Evolutionary conservation across 441 rosid species (phyloP), one percentile per base, ranked within the genome.

Genomic region (Breynia disticha): DNA sequence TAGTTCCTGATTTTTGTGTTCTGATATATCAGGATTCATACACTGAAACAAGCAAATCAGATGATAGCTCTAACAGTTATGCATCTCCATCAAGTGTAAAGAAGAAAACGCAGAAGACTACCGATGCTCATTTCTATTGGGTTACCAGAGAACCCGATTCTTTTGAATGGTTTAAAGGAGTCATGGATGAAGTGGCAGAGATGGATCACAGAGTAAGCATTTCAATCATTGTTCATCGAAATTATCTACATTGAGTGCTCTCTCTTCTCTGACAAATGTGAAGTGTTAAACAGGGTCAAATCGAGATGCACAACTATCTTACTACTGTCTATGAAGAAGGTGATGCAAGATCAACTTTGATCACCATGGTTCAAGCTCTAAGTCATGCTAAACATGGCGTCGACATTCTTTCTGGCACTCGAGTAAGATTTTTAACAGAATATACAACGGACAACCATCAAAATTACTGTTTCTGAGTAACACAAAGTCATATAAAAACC

Each of bases 111-210:
- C 67, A 69, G 13, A 69, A 79, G 46, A 76, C 71, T 16, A 86
- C 90, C 6, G 66, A 75, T 69, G 94, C 96, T 12, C 82, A 87
- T 61, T 87, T 87, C 65, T 87, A 87, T n/a, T 87, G 96, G 96
- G 96, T 87, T 54, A 87, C 96, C 6, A 65, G 94, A 46, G 96
- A 87, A 67, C 96, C 84, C 60, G 90, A 90, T 16, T 87, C 96
- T 15, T 82, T 87, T 51, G 96, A 87, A 57, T 87, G 96, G 96
- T 87, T 87, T 64, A 82, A 64, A 65, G 83, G 86, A 2, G 82
- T 82, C 38, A 87, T 87, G 96, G 79, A 80, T 55, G 88, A 87
- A 54, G 75, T 87, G 15, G 94, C 86, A 1, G 84, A 87, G 4
- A 68, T 72, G 16, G 96, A 87, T 62, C 79, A 60, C 66, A 84